Base-by-base conservation (phyloP, 179 eudicot genomes). In the Silene coronaria region DNA sequence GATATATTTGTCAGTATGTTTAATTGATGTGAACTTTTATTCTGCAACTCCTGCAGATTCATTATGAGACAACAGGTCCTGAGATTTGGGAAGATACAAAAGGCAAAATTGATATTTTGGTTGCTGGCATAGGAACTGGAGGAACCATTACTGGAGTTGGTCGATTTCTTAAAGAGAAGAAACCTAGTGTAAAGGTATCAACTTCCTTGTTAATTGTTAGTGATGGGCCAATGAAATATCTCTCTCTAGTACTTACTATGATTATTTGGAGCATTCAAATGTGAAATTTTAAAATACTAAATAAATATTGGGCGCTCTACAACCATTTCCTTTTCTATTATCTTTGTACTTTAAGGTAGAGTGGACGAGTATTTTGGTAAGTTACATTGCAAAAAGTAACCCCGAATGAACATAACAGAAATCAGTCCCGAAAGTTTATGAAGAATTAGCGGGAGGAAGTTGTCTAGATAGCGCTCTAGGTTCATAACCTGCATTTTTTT, bases 21-120 rank as follows among this genome's bases (percentile, higher is more conserved):
- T 28, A 58, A 11, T 69, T 69, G 26, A 9, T 51, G 46, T 48
- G 13, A 42, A 71, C 17, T 60, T 45, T n/a, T 32, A n/a, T 65
- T 70, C 34, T 36, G 26, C 75, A n/a, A 73, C 76, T 71, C 30
- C 10, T 77, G 87, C 87, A 94, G 97, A 80, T 94, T 42, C 98
- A 94, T 81, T 92, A 87, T 79, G 97, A 92, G 84, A 94, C 97
- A 69, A 92, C 98, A 53, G 98, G 98, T 63, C 98, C 97, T 53
- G 97, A 94, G 85, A 94, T 94, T 81, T 93, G 98, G 98, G 97
- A 93, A 83, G 98, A 93, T 72, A 93, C 98, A 59, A 88, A 80
- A 14, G 97, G 98, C 62, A 90, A 88, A 83, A 89, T 94, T 82
- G 98, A 92, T 79, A 88, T 92, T 74, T 80, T 94, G 77, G 83